Base-by-base conservation (phyloP, 1,139 yeast genomes). In the Pichia sp. region DNA sequence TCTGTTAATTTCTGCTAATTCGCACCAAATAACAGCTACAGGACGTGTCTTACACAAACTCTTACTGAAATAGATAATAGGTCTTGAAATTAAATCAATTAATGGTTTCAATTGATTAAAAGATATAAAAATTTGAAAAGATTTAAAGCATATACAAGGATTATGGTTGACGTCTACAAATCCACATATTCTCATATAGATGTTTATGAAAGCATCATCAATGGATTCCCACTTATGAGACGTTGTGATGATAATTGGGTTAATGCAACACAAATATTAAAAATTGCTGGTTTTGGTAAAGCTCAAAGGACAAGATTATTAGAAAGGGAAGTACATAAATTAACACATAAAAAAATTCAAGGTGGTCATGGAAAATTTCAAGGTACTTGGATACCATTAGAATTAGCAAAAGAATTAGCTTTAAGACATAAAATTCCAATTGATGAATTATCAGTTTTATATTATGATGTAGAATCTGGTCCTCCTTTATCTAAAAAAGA, bases 321-420 rank as follows among this genome's bases (percentile, higher is more conserved):
- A 53, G 82, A 77, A 55, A 74, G 71, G 52, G 82, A 77, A 54
- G 80, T 78, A 10, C 83, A 78, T 53, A 69, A 75, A 0, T 74
- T 75, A 5, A 60, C 66, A 16, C 83, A 78, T 54, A 80, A 76
- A 53, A 78, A 77, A 55, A 78, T 78, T 24, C 83, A 78, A 60
- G 83, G 83, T 34, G 83, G 83, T 1, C 76, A 76, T 57, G 82
- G 83, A 11, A 71, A 78, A 49, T 77, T 76, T 55, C 83, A 78
- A 57, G 83, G 83, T 9, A 78, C 83, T 5, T 78, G 78, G 67
- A 78, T 76, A 9, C 82, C 82, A 0, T 64, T 67, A 5, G 77
- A 74, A 44, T 52, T 61, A 42, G 82, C 82, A 20, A 71, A 65
- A 46, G 59, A 68, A 40, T 62, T 78, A 45, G 82, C 82, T 2